A percentile compares a stretch with the other conserved stretches of the same genome.
phyloP scores from a whole-genome alignment of 768 basidiomycete species.

The Saitozyma sp. region DNA sequence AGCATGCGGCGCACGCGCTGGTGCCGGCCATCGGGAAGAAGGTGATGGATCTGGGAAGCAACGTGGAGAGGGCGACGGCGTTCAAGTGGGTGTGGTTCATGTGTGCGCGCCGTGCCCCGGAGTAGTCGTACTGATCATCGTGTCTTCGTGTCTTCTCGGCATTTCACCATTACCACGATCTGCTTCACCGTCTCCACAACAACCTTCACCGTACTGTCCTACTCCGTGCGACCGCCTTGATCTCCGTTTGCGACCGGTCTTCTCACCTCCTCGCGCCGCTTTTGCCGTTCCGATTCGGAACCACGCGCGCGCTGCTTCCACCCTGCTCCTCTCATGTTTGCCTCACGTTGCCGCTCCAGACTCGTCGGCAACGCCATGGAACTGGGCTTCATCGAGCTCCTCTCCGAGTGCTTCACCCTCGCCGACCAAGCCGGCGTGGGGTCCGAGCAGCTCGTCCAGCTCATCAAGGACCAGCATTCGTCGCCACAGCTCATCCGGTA shows the following conservation, averaged over 20 bases:
- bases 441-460: conserved; percentile 55
- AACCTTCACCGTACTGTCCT: too few species aligned
- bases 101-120: neutral
- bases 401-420: conserved; percentile 80
- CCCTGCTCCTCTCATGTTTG: neutral
- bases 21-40: conserved; percentile 77
- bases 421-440: conserved; percentile 81
- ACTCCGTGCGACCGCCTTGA: too few species aligned
- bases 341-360: conserved; percentile 63
- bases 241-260: too few species aligned
- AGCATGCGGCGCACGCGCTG: conserved; percentile 72
- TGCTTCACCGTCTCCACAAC: too few species aligned
- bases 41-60: conserved; percentile 71
- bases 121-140: neutral
- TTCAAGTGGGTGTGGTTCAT: conserved; percentile 50
- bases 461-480: conserved; percentile 65
- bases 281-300: too few species aligned
- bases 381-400: conserved; percentile 70
- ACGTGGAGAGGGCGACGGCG: conserved; percentile 64
- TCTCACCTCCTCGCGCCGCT: too few species aligned
- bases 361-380: conserved; percentile 78
- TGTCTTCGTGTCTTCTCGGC: neutral
- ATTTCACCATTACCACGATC: too few species aligned
- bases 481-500: conserved; percentile 60
- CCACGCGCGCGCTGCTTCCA: neutral